phyloP scores from a whole-genome alignment of 2,329 filamentous ascomycete species.

The Microsporum ferrugineum region DNA sequence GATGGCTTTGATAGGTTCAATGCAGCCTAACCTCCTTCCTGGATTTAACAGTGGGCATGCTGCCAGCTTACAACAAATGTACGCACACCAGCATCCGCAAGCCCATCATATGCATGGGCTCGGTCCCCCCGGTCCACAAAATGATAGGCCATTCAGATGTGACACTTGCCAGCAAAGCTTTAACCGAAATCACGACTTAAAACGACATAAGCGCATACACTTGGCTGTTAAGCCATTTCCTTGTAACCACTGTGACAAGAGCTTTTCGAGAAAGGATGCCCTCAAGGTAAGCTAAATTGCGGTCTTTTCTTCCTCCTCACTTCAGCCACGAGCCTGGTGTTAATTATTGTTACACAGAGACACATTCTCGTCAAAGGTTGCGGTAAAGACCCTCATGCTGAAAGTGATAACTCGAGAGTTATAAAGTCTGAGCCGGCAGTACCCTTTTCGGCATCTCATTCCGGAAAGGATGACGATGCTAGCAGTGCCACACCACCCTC shows the following conservation, averaged over 20 bases:
- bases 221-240: conserved; percentile 91
- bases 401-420: not conserved
- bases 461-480: not conserved
- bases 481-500: conserved; percentile 1
- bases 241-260: conserved; percentile 85
- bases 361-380: conserved; percentile 57
- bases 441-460: not conserved
- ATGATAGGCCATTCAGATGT: conserved; percentile 88
- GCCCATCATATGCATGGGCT: conserved; percentile 32
- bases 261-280: conserved; percentile 91
- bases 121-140: conserved; percentile 44
- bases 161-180: conserved; percentile 88
- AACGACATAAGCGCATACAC: conserved; percentile 91
- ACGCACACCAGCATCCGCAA: conserved; percentile 40
- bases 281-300: conserved; percentile 61
- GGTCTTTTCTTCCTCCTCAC: not conserved
- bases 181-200: conserved; percentile 91
- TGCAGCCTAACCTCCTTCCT: conserved; percentile 46
- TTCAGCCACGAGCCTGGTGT: not conserved
- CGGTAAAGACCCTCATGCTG: conserved; percentile 28
- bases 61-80: conserved; percentile 50
- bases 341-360: conserved; percentile 31
- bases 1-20: conserved; percentile 56
- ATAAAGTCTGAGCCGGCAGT: not conserved
- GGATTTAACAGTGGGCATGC: conserved; percentile 51